Evolutionary conservation across 441 rosid species (phyloP).

Genomic region (Populus hybrid): DNA sequence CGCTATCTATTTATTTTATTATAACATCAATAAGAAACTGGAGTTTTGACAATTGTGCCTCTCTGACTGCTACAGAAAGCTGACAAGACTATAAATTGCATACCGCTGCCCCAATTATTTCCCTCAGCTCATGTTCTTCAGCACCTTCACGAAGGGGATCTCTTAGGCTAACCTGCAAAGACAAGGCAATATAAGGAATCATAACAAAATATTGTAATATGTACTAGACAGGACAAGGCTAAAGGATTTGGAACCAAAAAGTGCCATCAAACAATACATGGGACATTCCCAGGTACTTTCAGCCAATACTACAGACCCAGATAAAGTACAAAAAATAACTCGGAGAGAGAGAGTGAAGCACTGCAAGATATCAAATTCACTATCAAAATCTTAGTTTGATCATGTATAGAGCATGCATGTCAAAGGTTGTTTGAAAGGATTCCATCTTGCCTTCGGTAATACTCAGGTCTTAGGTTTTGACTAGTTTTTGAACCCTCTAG

Average conservation of each 20-base stretch:
- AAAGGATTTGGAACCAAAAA: neutral
- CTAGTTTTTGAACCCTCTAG: neutral
- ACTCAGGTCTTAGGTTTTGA: neutral
- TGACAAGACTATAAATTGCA: constrained; percentile 21
- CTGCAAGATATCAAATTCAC: neutral
- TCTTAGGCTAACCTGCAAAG: constrained; percentile 80
- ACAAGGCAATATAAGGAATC: constrained; percentile 6
- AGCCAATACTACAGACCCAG: neutral
- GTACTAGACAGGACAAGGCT: neutral
- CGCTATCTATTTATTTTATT: neutral
- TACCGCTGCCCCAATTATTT: constrained; percentile 90
- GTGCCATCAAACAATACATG: neutral
- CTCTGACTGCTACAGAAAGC: neutral
- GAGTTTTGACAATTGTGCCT: neutral
- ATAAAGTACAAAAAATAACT: neutral
- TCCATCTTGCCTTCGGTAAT: neutral
- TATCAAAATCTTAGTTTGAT: neutral
- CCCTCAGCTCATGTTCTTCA: constrained; percentile 61
- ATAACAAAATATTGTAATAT: neutral
- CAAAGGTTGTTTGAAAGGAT: neutral
- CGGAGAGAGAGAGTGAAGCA: neutral
- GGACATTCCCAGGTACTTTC: neutral
- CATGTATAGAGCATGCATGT: neutral
- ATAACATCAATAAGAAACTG: neutral
- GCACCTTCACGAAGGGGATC: constrained; percentile 84